Conservation (phyloP, 208 protist species). For the Leishmania gerbilli region DNA sequence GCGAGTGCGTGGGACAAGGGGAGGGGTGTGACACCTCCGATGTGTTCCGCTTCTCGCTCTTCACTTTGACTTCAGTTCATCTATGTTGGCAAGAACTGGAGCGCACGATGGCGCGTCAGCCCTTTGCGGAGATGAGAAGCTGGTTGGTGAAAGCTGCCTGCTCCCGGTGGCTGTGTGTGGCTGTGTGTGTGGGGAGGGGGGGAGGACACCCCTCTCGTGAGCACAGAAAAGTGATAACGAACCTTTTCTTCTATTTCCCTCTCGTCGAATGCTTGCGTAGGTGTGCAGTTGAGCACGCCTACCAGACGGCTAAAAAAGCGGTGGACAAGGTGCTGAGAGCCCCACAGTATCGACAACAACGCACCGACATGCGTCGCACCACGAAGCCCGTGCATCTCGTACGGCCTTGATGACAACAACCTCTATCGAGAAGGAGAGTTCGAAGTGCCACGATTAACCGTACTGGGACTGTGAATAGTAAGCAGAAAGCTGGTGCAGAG, state of each 20-base stretch:
- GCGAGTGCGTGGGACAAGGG: neutral
- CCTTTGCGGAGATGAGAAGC: slow-evolving; percentile 20
- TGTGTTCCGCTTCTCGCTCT: slow-evolving; percentile 20
- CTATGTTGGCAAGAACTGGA: slow-evolving; percentile 12
- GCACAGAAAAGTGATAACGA: no score
- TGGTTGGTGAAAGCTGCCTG: slow-evolving; percentile 37
- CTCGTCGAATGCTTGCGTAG: neutral
- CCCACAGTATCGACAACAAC: neutral
- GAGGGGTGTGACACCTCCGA: neutral
- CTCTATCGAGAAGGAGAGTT: slow-evolving; percentile 22
- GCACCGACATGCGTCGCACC: neutral
- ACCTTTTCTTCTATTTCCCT: neutral
- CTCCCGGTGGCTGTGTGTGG: neutral
- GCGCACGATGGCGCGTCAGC: neutral
- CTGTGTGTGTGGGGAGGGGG: neutral
- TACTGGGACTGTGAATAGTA: neutral
- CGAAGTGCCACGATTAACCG: slow-evolving; percentile 33
- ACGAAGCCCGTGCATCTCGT: slow-evolving; percentile 6
- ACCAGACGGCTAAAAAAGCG: neutral
- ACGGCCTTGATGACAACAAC: slow-evolving; percentile 34
- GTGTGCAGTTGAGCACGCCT: neutral
- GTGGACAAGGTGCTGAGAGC: neutral
- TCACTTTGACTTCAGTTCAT: slow-evolving; percentile 38
- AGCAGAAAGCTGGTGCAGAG: neutral
- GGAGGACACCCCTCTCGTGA: no score